These are phyloP conservation scores for Nyctanthes arbortristis DNA, from an alignment of 257 asterid species.

Conservation along the genomic window DNA sequence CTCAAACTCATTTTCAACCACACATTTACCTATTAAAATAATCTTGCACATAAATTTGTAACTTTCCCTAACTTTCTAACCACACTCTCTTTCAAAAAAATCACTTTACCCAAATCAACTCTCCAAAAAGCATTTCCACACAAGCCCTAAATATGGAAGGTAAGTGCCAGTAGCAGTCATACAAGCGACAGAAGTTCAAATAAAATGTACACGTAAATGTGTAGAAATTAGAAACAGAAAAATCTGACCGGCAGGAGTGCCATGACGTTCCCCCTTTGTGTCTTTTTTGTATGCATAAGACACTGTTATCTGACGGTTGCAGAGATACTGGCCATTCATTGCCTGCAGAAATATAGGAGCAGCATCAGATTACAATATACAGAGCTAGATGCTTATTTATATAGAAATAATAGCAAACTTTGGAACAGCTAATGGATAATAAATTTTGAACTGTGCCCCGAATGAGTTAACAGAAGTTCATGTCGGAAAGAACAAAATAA, in stretches of 20 bases:
- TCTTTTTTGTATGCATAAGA: conserved; percentile 98
- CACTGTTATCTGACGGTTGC: conserved; percentile 94
- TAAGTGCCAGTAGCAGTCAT: not conserved
- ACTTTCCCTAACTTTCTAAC: no score
- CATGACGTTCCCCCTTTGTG: conserved; percentile 98
- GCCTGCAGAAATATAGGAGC: conserved; percentile 48
- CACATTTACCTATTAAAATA: no score
- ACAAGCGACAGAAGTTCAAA: not conserved
- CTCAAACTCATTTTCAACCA: no score
- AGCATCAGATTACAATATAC: not conserved
- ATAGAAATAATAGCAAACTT: no score
- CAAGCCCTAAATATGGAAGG: not conserved
- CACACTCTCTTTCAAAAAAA: no score
- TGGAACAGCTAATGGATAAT: no score
- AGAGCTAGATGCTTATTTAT: not conserved
- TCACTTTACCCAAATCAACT: no score
- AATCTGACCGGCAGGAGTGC: conserved; percentile 87
- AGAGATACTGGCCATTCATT: conserved; percentile 96
- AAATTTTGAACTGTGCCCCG: not conserved
- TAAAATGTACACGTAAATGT: not conserved
- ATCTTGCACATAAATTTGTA: no score
- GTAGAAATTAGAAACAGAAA: not conserved
- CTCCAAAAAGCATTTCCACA: no score
- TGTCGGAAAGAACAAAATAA: not conserved
- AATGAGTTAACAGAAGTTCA: not conserved